Percentiles rank a stretch among this genome's conserved stretches.
Evolutionary conservation across 2,329 filamentous ascomycete genomes (phyloP).

Genomic region (Colletotrichum australisinense): DNA sequence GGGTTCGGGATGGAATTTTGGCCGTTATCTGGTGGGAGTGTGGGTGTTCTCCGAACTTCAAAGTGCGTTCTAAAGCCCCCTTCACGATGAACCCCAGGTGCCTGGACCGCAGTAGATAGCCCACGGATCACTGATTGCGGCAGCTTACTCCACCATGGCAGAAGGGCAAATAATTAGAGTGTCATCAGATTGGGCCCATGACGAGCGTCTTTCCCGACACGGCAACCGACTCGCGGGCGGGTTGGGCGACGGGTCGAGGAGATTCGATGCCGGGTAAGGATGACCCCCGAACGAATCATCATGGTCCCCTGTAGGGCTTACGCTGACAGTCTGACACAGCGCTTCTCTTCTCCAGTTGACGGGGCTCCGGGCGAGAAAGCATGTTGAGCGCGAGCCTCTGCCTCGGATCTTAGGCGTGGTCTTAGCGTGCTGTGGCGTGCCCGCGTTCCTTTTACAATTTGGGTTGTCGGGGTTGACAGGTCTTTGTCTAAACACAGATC

Average conservation of each 20-base stretch:
- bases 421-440: background rate
- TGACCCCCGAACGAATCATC: background rate
- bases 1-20: background rate
- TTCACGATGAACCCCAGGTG: background rate
- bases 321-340: background rate
- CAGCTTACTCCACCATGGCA: background rate
- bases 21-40: background rate
- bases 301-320: background rate
- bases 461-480: background rate
- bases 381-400: background rate
- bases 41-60: background rate
- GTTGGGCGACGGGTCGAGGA: background rate
- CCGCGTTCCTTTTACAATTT: background rate
- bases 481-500: background rate
- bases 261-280: constrained; percentile 13
- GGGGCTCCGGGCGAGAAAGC: background rate
- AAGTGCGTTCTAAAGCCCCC: background rate
- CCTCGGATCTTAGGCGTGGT: background rate
- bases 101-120: background rate
- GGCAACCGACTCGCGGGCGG: constrained; percentile 21
- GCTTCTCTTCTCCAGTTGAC: background rate
- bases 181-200: background rate
- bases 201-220: constrained; percentile 26
- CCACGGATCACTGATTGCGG: background rate
- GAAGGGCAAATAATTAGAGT: background rate